Base-by-base conservation (phyloP, 768 basidiomycete genomes). In the Suillus discolor region DNA sequence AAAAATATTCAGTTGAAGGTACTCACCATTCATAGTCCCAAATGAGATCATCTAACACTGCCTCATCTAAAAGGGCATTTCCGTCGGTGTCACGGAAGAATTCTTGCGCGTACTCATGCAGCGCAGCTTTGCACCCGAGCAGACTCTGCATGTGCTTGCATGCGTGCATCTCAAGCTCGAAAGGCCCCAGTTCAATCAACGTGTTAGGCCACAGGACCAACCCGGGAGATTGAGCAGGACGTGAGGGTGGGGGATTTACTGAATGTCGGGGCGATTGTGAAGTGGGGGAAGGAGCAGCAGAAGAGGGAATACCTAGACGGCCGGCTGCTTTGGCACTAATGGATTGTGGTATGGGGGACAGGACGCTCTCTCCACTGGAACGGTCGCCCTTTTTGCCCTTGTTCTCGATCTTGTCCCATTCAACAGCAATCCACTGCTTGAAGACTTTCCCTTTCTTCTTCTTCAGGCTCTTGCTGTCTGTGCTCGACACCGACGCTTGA, bases 151-250 rank as follows among this genome's bases (percentile, higher is more conserved):
- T 76, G 71, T 88, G 82, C 76, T 87, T 89, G 77, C 87, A 88
- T n/a, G 86, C 82, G 70, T 91, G 88, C 87, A 90, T 87, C 78
- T 92, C 91, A 41, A 92, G 79, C 71, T 90, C 90, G 4, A 74
- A 71, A 28, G 89, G 81, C 0, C 80, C 63, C 69, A 89, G 77
- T 1, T 88, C 84, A 55, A 91, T 79, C 73, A 89, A 89, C 7
- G 83, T 85, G 31, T 81, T 77, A 8, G 85, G 87, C 81, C 79
- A 85, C 41, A 91, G 75, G 28, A 92, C 71, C 8, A 92, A 75
- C 1, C 91, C 91, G 7, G 88, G 83, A 2, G 87, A 87, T 72
- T 90, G 89, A 54, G 81, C 71, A 0, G 78, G 70, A 28, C 70
- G 67, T 38, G 67, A 68, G 31, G 70, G 68, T 13, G 53, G 71